phyloP scores from a whole-genome alignment of 164 flowering plant species.

The Aristolochia contorta region DNA sequence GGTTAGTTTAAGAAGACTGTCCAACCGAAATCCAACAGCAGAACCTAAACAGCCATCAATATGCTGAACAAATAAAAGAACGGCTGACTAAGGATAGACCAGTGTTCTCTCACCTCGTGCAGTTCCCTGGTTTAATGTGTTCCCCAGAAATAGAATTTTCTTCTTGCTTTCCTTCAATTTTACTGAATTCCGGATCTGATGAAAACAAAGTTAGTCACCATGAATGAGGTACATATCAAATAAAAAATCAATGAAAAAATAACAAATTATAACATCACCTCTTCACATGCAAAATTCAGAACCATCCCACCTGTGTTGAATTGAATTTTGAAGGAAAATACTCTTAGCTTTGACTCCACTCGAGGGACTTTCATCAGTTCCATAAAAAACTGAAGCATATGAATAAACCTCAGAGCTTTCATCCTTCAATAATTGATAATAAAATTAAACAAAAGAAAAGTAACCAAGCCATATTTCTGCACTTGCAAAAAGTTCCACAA shows the following conservation, averaged over 20 bases:
- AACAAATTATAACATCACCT: conserved; percentile 35
- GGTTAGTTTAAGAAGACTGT: conserved; percentile 70
- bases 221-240: background rate
- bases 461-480: background rate
- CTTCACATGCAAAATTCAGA: conserved; percentile 72
- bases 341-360: conserved; percentile 84
- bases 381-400: conserved; percentile 57
- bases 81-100: background rate
- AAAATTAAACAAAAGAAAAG: background rate
- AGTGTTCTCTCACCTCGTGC: conserved; percentile 66
- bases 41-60: conserved; percentile 36
- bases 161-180: conserved; percentile 86
- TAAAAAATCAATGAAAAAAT: background rate
- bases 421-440: background rate
- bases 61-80: background rate
- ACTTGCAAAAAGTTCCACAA: background rate
- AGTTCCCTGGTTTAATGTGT: conserved; percentile 90
- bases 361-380: conserved; percentile 97
- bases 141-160: conserved; percentile 74
- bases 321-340: conserved; percentile 88
- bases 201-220: conserved; percentile 6
- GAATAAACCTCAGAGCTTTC: background rate
- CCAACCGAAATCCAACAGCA: conserved; percentile 83
- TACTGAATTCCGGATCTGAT: conserved; percentile 64
- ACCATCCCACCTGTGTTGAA: conserved; percentile 72